A percentile compares a stretch with the other conserved stretches of the same genome.
Conservation (phyloP, 2,329 filamentous ascomycete species). For the Clonostachys sp. region DNA sequence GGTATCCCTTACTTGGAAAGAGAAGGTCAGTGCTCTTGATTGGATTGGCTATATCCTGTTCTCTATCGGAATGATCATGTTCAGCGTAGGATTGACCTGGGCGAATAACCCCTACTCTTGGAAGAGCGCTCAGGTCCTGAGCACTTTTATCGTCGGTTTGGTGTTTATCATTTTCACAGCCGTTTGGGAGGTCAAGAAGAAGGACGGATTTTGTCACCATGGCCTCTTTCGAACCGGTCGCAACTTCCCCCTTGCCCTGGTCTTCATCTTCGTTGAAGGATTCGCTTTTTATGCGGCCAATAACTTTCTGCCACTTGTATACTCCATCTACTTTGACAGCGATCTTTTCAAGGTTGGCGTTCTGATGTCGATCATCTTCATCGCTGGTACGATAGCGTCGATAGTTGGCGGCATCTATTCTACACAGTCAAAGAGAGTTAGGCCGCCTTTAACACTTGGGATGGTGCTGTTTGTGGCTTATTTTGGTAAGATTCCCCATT, state of each 20-base stretch:
- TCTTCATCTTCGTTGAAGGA: slow-evolving; percentile 29
- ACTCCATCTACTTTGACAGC: slow-evolving; percentile 23
- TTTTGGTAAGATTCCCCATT: neutral
- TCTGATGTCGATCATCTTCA: slow-evolving; percentile 22
- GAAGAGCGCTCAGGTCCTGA: slow-evolving; percentile 25
- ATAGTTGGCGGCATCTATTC: slow-evolving; percentile 20
- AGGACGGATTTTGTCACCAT: slow-evolving; percentile 34
- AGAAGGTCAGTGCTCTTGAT: slow-evolving; percentile 28
- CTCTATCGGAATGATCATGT: slow-evolving; percentile 25
- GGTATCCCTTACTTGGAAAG: slow-evolving; percentile 1
- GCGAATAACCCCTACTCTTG: slow-evolving; percentile 31
- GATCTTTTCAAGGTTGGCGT: slow-evolving; percentile 23
- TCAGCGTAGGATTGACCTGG: slow-evolving; percentile 30
- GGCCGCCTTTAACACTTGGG: no score
- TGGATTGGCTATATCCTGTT: slow-evolving; percentile 31
- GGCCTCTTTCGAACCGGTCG: slow-evolving; percentile 24
- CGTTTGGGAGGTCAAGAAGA: slow-evolving; percentile 10
- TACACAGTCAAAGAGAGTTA: slow-evolving; percentile 12
- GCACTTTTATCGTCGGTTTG: slow-evolving; percentile 26
- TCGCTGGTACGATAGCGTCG: slow-evolving; percentile 15
- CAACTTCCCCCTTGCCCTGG: slow-evolving; percentile 27
- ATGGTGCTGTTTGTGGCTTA: no score
- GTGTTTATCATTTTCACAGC: slow-evolving; percentile 11
- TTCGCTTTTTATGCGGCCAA: slow-evolving; percentile 33
- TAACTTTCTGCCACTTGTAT: slow-evolving; percentile 33